Conservation (phyloP, 2,329 filamentous ascomycete genomes). For the Verticillium zaregamsianum region DNA sequence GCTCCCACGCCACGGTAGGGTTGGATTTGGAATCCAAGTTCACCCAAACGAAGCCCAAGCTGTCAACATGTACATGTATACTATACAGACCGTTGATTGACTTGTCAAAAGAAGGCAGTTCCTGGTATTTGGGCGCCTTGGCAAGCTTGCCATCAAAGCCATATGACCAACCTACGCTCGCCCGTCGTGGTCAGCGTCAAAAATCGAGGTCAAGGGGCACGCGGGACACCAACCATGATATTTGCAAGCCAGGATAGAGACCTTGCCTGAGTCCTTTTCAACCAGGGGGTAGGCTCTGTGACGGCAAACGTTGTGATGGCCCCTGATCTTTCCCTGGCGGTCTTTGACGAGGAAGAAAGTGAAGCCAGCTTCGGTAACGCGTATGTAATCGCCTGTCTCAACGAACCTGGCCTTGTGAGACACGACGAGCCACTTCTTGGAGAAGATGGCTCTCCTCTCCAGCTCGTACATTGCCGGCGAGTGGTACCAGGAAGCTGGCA, state of each 20-base stretch:
- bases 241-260: too few species aligned
- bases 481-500: slow-evolving; percentile 28
- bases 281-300: slow-evolving; percentile 18
- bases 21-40: slow-evolving; percentile 36
- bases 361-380: slow-evolving; percentile 27
- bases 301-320: slow-evolving; percentile 27
- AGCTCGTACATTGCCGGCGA: slow-evolving; percentile 34
- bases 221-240: too few species aligned
- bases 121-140: too few species aligned
- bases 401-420: slow-evolving; percentile 27
- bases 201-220: too few species aligned
- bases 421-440: slow-evolving; percentile 31
- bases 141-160: too few species aligned
- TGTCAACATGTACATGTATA: slow-evolving; percentile 40
- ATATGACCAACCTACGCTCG: too few species aligned
- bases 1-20: slow-evolving; percentile 36
- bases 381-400: slow-evolving; percentile 29
- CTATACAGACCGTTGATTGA: slow-evolving; percentile 11
- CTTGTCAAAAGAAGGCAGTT: too few species aligned
- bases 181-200: too few species aligned
- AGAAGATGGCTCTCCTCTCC: slow-evolving; percentile 39
- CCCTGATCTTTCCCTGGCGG: slow-evolving; percentile 29
- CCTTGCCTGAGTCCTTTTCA: too few species aligned
- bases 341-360: slow-evolving; percentile 35
- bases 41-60: slow-evolving; percentile 44